These are phyloP conservation scores for Xanthoceras sorbifolium DNA, from an alignment of 345 rosid genomes.

Conservation along the genomic window DNA sequence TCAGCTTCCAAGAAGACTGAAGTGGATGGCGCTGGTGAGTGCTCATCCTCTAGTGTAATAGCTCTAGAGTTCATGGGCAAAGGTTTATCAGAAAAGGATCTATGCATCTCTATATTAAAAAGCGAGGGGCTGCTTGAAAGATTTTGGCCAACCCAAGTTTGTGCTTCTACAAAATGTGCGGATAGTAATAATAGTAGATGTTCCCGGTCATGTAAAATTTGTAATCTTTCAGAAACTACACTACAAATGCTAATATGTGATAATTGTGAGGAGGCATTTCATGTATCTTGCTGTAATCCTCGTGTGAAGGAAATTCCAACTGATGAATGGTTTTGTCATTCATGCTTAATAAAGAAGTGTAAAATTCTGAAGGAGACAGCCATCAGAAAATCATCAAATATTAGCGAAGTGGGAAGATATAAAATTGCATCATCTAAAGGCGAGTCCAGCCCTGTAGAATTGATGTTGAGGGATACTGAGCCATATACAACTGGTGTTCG, in stretches of 20 bases:
- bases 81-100: conserved; percentile 43
- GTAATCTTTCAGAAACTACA: conserved; percentile 48
- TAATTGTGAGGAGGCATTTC: conserved; percentile 82
- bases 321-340: conserved; percentile 83
- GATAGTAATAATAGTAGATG: conserved; percentile 35
- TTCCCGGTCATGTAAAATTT: conserved; percentile 62
- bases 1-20: conserved; percentile 48
- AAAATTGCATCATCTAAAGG: conserved; percentile 34
- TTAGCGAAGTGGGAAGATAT: conserved; percentile 35
- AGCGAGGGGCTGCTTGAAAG: conserved; percentile 38
- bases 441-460: conserved; percentile 39
- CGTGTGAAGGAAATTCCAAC: conserved; percentile 47
- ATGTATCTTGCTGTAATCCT: conserved; percentile 69
- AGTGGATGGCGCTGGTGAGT: conserved; percentile 57
- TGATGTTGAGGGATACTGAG: conserved; percentile 56
- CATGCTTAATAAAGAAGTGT: conserved; percentile 61
- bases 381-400: conserved; percentile 36
- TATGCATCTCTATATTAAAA: conserved; percentile 41
- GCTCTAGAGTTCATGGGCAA: conserved; percentile 34
- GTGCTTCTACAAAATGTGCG: conserved; percentile 28
- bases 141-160: conserved; percentile 22
- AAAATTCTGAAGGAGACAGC: conserved; percentile 35
- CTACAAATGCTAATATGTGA: conserved; percentile 80
- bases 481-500: conserved; percentile 55
- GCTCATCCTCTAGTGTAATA: conserved; percentile 61